Percentiles rank a stretch among this genome's conserved stretches.
These are phyloP conservation scores for Ceratocystis ficicola DNA, from an alignment of 2,329 filamentous ascomycete species.

Conservation along the genomic window DNA sequence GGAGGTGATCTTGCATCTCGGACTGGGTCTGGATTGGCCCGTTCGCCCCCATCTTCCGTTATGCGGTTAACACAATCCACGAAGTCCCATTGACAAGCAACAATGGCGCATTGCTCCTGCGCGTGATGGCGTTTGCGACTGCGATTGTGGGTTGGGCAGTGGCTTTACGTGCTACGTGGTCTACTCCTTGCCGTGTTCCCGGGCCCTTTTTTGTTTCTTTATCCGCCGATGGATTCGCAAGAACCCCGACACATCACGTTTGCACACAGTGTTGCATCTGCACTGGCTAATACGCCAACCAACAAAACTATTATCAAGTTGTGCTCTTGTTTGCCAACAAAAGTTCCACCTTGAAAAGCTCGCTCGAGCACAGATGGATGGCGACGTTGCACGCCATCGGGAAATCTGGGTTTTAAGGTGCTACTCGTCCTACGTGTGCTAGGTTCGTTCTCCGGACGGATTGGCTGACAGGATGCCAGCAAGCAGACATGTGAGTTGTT, in stretches of 20 bases:
- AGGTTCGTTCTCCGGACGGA: not conserved
- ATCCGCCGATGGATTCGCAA: not conserved
- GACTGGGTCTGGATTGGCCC: not conserved
- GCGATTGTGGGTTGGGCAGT: not conserved
- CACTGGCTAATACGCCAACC: not conserved
- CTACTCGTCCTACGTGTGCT: no score
- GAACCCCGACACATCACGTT: not conserved
- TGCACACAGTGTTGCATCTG: not conserved
- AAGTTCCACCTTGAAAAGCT: not conserved
- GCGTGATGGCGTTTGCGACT: not conserved
- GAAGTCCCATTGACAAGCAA: not conserved
- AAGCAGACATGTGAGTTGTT: not conserved
- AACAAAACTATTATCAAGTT: not conserved
- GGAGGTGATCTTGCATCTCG: not conserved
- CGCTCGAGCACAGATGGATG: constrained; percentile 4
- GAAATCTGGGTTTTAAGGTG: no score
- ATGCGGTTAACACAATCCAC: not conserved
- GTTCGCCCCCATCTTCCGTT: not conserved
- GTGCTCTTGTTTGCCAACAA: not conserved
- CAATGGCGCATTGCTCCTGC: not conserved
- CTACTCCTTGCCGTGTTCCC: no score
- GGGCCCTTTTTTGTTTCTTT: not conserved
- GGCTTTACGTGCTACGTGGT: no score
- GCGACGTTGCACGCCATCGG: not conserved
- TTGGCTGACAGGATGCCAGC: not conserved